Evolutionary conservation across 768 basidiomycete species (phyloP).

Genomic region (Trametes coccinea): DNA sequence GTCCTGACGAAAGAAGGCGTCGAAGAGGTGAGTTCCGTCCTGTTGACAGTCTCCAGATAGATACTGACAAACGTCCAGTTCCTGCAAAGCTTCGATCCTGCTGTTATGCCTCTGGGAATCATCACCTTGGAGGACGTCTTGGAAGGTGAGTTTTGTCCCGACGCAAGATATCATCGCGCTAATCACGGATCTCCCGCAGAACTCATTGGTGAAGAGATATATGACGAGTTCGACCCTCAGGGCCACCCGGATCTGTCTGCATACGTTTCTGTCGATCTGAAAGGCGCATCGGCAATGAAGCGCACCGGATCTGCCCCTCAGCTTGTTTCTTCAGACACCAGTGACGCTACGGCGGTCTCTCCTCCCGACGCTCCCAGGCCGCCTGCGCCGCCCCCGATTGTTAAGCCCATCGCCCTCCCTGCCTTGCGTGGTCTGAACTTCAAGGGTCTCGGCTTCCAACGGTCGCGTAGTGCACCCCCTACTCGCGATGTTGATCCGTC

Average conservation of each 20-base stretch:
- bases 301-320: constrained; percentile 25
- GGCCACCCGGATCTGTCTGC: constrained; percentile 42
- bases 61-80: constrained; percentile 45
- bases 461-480: constrained; percentile 31
- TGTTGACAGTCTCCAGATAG: background rate
- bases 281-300: constrained; percentile 18
- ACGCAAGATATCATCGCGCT: too few species aligned
- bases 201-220: constrained; percentile 90
- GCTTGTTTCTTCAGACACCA: constrained; percentile 13
- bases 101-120: constrained; percentile 84
- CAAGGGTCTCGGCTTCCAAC: constrained; percentile 26
- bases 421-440: constrained; percentile 26
- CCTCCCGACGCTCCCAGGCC: background rate
- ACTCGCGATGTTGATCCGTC: constrained; percentile 10
- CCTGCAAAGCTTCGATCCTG: constrained; percentile 78
- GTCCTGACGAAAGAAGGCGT: constrained; percentile 74
- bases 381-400: constrained; percentile 14
- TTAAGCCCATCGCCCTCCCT: constrained; percentile 25
- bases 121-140: constrained; percentile 93
- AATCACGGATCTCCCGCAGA: constrained; percentile 44
- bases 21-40: constrained; percentile 55
- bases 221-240: constrained; percentile 85
- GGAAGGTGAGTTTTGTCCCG: constrained; percentile 55
- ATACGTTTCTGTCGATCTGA: constrained; percentile 20
- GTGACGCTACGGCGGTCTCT: background rate